Evolutionary conservation across 352 stramenopile genomes (phyloP), one percentile per base, ranked within the genome.

Genomic region (Pythium volutum): DNA sequence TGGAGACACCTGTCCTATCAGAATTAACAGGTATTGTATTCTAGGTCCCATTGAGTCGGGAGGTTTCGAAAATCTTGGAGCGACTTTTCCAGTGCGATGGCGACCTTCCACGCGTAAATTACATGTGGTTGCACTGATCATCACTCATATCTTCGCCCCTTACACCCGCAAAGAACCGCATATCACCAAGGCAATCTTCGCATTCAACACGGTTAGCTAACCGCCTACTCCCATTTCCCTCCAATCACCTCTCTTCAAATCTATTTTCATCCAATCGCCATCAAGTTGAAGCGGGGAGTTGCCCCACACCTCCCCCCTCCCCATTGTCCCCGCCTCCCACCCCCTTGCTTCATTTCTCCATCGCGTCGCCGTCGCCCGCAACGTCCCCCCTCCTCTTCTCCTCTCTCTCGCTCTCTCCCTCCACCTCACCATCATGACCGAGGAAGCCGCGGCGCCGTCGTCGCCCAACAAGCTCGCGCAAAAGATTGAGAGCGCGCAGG

Each of bases 391-490:
- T 26, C 20, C 16, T 20, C 45, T 15, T 25, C 26, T 22, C 16
- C 47, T 45, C 22, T 27, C 33, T 41, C 26, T 14, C 47, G 14
- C 47, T 11, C 16, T 15, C 47, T 45, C 12, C n/a, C 34, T 25
- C 20, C 36, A n/a, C n/a, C n/a, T n/a, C n/a, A n/a, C n/a, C n/a
- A 64, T 27, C 43, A 69, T 69, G 62, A 36, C 62, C 26, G 62
- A 69, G 27, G 61, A 68, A 57, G 61, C 39, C 20, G 20, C 53
- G n/a, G 41, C 71, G 12, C 71, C 71, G 3, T 38, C 74, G 57
- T 91, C 82, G 51, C 82, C 82, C 52, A 89, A 87, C 77, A 91
- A 91, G 60, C 60, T 89, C 34, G 79, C 79, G 46, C 79, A 92
- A 62, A 92, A 91, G 64, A 84, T 96, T 48, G 87, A 90, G 54